Percentiles rank a stretch among this genome's conserved stretches.
These are phyloP conservation scores for Sugiyamaella marilandica DNA, from an alignment of 805 yeast species.

Conservation along the genomic window DNA sequence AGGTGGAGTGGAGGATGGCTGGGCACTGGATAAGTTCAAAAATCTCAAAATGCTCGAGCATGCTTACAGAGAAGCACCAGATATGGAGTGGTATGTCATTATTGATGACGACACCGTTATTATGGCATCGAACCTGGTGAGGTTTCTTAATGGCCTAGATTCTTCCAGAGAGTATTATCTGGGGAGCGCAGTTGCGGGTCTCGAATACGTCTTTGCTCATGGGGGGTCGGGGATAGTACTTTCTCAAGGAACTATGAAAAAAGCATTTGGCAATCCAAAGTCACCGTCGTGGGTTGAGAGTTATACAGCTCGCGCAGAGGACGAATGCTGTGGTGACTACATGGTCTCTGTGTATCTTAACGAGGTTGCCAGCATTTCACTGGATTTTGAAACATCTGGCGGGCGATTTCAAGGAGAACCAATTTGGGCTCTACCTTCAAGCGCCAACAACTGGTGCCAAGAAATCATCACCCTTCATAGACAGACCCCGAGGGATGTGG, in stretches of 20 bases:
- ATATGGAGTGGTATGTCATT: constrained; percentile 32
- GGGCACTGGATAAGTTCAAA: constrained; percentile 34
- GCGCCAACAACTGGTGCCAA: constrained; percentile 27
- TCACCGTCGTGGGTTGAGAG: constrained; percentile 11
- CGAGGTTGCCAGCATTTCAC: constrained; percentile 15
- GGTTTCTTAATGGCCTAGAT: constrained; percentile 21
- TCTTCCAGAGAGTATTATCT: constrained; percentile 27
- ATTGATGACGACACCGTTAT: constrained; percentile 34
- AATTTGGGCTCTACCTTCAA: constrained; percentile 15
- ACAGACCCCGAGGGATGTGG: constrained; percentile 24
- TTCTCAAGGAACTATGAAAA: constrained; percentile 28
- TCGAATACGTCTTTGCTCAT: constrained; percentile 30
- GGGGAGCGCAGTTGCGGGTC: constrained; percentile 29
- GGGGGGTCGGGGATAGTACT: constrained; percentile 36
- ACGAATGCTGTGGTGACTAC: constrained; percentile 35
- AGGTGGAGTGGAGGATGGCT: constrained; percentile 21
- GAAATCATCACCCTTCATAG: constrained; percentile 33
- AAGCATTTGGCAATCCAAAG: constrained; percentile 22
- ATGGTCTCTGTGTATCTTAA: constrained; percentile 27
- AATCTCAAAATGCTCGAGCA: constrained; percentile 33
- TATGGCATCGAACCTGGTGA: constrained; percentile 25
- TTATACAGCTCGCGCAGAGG: constrained; percentile 18
- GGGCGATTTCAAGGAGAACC: constrained; percentile 32
- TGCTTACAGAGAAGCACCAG: constrained; percentile 28
- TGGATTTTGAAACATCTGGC: constrained; percentile 10